Percentiles rank a stretch among this genome's conserved stretches.
phyloP scores from a whole-genome alignment of 2,329 filamentous ascomycete genomes.

The Pseudogymnoascus destructans region DNA sequence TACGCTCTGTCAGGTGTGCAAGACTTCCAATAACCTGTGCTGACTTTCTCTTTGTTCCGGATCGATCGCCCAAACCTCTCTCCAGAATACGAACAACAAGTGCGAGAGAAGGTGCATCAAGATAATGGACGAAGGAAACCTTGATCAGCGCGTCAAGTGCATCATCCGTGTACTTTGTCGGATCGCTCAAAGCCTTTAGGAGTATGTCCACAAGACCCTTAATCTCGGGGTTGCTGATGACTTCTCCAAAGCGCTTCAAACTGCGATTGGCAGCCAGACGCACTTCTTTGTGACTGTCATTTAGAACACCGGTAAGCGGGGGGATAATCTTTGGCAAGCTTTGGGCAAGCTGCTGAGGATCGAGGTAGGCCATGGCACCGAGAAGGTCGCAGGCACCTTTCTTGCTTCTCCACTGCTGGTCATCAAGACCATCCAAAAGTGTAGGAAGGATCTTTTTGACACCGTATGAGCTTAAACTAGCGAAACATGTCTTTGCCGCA shows the following conservation, averaged over 20 bases:
- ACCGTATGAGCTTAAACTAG: conserved; percentile 84
- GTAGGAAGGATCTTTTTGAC: conserved; percentile 91
- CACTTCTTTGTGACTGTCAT: conserved; percentile 97
- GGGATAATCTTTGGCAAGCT: conserved; percentile 96
- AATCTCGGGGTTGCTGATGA: conserved; percentile 95
- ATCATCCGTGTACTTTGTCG: conserved; percentile 92
- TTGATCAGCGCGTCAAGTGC: conserved; percentile 91
- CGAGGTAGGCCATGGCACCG: conserved; percentile 96
- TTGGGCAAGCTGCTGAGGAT: conserved; percentile 82
- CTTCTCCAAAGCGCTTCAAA: conserved; percentile 94
- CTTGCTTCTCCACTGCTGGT: conserved; percentile 95
- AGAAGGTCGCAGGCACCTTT: conserved; percentile 94
- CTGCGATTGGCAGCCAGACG: conserved; percentile 84
- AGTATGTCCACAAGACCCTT: conserved; percentile 84
- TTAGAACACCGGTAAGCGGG: conserved; percentile 82
- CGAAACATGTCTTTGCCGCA: conserved; percentile 87
- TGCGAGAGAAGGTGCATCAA: conserved; percentile 92
- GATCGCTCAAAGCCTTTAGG: conserved; percentile 91
- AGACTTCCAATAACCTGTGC: conserved; percentile 96
- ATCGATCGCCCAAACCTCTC: conserved; percentile 79
- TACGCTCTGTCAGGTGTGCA: conserved; percentile 91
- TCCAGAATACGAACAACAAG: conserved; percentile 92
- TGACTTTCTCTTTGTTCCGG: conserved; percentile 89
- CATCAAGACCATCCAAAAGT: conserved; percentile 80
- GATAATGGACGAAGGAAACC: conserved; percentile 94